Base-by-base conservation (phyloP, 2,329 filamentous ascomycete genomes). In the Macrophomina pseudophaseolina region DNA sequence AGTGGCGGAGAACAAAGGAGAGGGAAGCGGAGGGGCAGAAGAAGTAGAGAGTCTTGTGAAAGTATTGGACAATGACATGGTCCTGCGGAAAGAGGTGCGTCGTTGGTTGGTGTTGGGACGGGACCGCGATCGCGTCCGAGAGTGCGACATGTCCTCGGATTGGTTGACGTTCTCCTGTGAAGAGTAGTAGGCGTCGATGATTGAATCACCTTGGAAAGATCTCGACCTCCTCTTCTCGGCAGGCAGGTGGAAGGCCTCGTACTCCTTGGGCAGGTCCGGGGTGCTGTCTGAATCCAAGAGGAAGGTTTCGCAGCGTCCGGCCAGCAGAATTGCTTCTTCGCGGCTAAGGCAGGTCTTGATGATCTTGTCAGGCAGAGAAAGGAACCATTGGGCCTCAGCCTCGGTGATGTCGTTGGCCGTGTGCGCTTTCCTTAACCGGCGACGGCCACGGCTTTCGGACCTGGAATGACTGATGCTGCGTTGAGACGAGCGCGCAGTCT, bases 331-430 rank as follows among this genome's bases (percentile, higher is more conserved):
- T 71, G 90, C 90, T 78, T 95, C 91, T 76, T 93, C 90, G 58
- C 82, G 83, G 30, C 89, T 89, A 75, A 93, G 90, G 69, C 91
- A 87, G 70, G 86, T 87, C 70, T 87, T 86, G 74, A 88, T 88
- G 69, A 93, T 85, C 77, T 92, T 93, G 69, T 91, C 87, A 23
- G 92, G 91, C 49, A 93, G 82, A 28, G 84, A 87, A 64, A 89
- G 82, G 75, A 89, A 93, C 82, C 91, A 92, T 69, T 86, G 83
- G 65, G 86, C 86, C 71, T 91, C 88, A 35, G 84, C 82, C 65
- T 84, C 83, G 64, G 84, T 79, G 69, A 78, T 78, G 72, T 70
- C 72, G 64, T 66, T 72, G 52, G 71, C 65, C 54, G 72, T 76
- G 28, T 77, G 70, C 67, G 72, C 71, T 70, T 82, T 80, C 66